Evolutionary conservation across 805 yeast species (phyloP).

Genomic region (Ogataea minuta): DNA sequence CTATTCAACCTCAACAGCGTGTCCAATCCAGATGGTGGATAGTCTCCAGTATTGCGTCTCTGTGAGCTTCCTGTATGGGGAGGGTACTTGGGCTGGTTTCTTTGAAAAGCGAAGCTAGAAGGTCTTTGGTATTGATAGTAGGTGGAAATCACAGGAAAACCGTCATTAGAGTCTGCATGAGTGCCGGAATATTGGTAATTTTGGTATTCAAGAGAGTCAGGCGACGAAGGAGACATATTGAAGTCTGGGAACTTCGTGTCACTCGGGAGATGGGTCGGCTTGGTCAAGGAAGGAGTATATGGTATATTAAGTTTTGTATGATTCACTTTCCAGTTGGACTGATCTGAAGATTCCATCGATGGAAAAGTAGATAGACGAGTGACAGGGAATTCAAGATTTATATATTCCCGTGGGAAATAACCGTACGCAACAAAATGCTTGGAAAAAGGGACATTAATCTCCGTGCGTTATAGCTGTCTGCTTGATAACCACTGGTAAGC

Average conservation of each 20-base stretch:
- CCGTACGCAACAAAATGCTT: slow-evolving; percentile 4
- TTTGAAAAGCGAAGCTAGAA: neutral
- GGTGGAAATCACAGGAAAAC: slow-evolving; percentile 3
- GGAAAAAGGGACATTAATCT: neutral
- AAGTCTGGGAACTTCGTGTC: neutral
- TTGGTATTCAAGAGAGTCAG: neutral
- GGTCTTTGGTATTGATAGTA: slow-evolving; percentile 1
- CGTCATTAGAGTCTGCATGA: neutral
- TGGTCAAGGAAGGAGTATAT: neutral
- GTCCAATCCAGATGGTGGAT: neutral
- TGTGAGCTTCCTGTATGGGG: neutral
- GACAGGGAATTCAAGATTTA: neutral
- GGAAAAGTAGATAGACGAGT: too few relatives aligned
- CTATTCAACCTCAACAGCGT: neutral
- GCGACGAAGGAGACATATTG: neutral
- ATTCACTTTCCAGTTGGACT: neutral
- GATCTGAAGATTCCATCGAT: slow-evolving; percentile 1
- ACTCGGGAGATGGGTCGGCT: neutral
- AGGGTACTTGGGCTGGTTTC: neutral
- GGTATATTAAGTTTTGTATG: too few relatives aligned
- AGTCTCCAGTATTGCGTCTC: slow-evolving; percentile 4
- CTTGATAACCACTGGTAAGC: neutral
- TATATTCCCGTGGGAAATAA: neutral
- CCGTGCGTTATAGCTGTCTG: slow-evolving; percentile 9
- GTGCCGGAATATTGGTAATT: slow-evolving; percentile 1